Conservation (phyloP, 2,329 filamentous ascomycete genomes). For the Aspergillus brasiliensis region DNA sequence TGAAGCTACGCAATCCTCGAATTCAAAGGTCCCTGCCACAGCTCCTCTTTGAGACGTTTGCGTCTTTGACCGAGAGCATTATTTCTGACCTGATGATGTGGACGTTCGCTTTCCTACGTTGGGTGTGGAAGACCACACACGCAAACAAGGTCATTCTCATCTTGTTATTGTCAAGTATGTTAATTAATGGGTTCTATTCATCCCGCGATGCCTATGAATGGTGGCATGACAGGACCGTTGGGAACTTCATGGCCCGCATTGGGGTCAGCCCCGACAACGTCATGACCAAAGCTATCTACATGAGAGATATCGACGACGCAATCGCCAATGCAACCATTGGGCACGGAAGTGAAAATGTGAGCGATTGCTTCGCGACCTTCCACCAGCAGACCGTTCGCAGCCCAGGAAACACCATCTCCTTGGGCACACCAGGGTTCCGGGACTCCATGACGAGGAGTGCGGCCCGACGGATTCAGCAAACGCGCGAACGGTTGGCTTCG, state of each 20-base stretch:
- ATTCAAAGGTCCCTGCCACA: slow-evolving; percentile 63
- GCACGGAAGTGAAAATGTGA: slow-evolving; percentile 30
- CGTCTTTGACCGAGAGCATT: slow-evolving; percentile 73
- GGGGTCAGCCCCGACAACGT: slow-evolving; percentile 76
- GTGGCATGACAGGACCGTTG: slow-evolving; percentile 82
- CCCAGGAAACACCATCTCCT: slow-evolving; percentile 32
- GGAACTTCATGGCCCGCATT: slow-evolving; percentile 76
- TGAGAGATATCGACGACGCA: slow-evolving; percentile 75
- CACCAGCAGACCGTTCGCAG: slow-evolving; percentile 43
- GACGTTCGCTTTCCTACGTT: slow-evolving; percentile 67
- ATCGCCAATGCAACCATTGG: slow-evolving; percentile 43
- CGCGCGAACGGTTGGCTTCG: slow-evolving; percentile 77
- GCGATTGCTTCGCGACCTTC: slow-evolving; percentile 48
- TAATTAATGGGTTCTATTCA: slow-evolving; percentile 74
- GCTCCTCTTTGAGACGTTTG: slow-evolving; percentile 70
- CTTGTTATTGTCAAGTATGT: slow-evolving; percentile 67
- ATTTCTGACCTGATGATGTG: slow-evolving; percentile 77
- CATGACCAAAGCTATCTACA: slow-evolving; percentile 84
- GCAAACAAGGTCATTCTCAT: slow-evolving; percentile 74
- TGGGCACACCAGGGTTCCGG: slow-evolving; percentile 29
- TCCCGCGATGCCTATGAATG: slow-evolving; percentile 73
- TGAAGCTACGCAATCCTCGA: slow-evolving; percentile 57
- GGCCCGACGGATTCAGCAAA: slow-evolving; percentile 67
- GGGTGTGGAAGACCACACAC: slow-evolving; percentile 67
- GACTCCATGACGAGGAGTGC: slow-evolving; percentile 37